A percentile compares a stretch with the other conserved stretches of the same genome.
Evolutionary conservation across 352 stramenopile species (phyloP).

Genomic region (Phytophthora capsici): DNA sequence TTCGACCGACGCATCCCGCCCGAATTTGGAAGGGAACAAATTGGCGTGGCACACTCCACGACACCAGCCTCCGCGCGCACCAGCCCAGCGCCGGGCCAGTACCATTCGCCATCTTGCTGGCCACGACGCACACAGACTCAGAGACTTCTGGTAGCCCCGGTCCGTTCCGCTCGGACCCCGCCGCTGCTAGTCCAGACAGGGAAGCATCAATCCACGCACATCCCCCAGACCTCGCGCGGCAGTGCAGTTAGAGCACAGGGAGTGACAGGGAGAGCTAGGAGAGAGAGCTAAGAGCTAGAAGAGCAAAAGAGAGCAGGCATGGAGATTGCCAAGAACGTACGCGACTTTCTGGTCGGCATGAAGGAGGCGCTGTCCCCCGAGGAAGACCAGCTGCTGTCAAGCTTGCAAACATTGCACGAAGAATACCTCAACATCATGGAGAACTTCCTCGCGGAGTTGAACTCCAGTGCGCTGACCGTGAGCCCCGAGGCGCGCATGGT

Average conservation of each 20-base stretch:
- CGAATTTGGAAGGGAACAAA: conserved; percentile 42
- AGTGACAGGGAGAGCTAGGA: conserved; percentile 23
- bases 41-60: conserved; percentile 37
- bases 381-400: conserved; percentile 70
- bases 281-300: conserved; percentile 2
- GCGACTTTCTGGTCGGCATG: conserved; percentile 83
- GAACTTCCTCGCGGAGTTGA: conserved; percentile 63
- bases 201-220: conserved; percentile 22
- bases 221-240: conserved; percentile 5
- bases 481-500: conserved; percentile 78
- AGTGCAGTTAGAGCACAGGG: conserved; percentile 19
- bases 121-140: conserved; percentile 39
- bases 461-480: conserved; percentile 65
- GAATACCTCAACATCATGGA: conserved; percentile 78
- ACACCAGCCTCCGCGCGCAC: conserved; percentile 14
- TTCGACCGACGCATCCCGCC: conserved; percentile 34
- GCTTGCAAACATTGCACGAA: conserved; percentile 71
- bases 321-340: conserved; percentile 85
- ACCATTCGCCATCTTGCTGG: conserved; percentile 57
- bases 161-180: conserved; percentile 19
- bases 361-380: conserved; percentile 74
- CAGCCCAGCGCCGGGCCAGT: conserved; percentile 39
- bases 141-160: conserved; percentile 16
- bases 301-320: conserved; percentile 40
- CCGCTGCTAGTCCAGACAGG: conserved; percentile 27